These are phyloP conservation scores for Lentinula guzmanii DNA, from an alignment of 768 basidiomycete species.

Conservation along the genomic window DNA sequence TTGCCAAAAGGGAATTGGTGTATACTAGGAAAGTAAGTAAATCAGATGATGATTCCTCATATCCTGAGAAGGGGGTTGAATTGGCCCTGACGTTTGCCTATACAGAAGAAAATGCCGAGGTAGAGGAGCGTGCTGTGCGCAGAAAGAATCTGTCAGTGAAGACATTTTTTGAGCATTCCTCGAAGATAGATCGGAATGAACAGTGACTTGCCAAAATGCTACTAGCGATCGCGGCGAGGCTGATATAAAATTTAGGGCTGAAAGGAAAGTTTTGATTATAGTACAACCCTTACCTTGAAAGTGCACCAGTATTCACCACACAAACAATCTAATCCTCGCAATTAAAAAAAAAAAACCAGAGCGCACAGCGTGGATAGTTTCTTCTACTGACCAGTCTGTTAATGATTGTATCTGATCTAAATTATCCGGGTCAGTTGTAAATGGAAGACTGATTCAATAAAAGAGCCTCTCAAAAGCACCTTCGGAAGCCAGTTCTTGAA, in stretches of 20 bases:
- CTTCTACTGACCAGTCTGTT: constrained; percentile 28
- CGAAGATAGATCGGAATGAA: too few relatives aligned
- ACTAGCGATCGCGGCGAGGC: too few relatives aligned
- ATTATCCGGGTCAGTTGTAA: neutral
- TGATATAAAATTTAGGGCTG: too few relatives aligned
- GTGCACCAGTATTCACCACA: constrained; percentile 34
- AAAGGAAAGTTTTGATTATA: too few relatives aligned
- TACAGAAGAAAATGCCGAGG: neutral
- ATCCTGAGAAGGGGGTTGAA: neutral
- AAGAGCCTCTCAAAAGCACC: constrained; percentile 15
- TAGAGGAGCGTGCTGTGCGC: too few relatives aligned
- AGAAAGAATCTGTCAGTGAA: too few relatives aligned
- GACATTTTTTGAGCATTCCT: too few relatives aligned
- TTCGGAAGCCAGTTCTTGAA: constrained; percentile 43
- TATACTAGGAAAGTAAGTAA: too few relatives aligned
- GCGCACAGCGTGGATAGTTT: neutral
- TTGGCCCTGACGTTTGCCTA: neutral
- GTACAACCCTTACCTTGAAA: constrained; percentile 23
- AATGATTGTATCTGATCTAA: constrained; percentile 43
- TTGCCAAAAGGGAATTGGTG: too few relatives aligned
- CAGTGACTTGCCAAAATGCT: too few relatives aligned
- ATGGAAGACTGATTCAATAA: neutral
- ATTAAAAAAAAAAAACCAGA: neutral
- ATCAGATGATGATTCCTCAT: too few relatives aligned
- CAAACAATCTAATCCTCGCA: constrained; percentile 30